These are phyloP conservation scores for Pyrus hybrid DNA, from an alignment of 331 rosid genomes.

Conservation along the genomic window DNA sequence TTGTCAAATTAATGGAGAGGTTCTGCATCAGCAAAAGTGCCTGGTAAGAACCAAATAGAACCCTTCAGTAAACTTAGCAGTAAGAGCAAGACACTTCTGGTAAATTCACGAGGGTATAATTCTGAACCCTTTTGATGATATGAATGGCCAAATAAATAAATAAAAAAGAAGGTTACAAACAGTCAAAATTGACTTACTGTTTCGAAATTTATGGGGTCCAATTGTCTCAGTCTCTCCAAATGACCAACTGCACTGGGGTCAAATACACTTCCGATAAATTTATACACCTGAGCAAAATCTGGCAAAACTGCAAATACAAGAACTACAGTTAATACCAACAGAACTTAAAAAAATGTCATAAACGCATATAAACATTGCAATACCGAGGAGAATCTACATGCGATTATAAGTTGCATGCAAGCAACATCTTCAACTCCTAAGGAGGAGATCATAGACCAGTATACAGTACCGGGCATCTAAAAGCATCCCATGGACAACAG, in stretches of 20 bases:
- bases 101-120: background rate
- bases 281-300: slow-evolving; percentile 78
- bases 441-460: background rate
- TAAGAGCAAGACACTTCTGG: background rate
- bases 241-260: slow-evolving; percentile 68
- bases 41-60: slow-evolving; percentile 33
- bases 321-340: slow-evolving; percentile 8
- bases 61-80: background rate
- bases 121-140: background rate
- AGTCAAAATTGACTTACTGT: slow-evolving; percentile 44
- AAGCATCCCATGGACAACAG: background rate
- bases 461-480: background rate
- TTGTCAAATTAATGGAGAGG: slow-evolving; percentile 63
- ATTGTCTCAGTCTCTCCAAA: slow-evolving; percentile 55
- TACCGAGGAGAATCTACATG: background rate
- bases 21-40: slow-evolving; percentile 72
- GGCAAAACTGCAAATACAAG: slow-evolving; percentile 52
- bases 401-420: background rate
- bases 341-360: background rate
- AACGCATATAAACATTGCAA: background rate
- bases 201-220: slow-evolving; percentile 83
- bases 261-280: slow-evolving; percentile 81
- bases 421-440: background rate
- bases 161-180: background rate
- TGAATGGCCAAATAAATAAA: background rate